These are phyloP conservation scores for Bryum argenteum DNA, from an alignment of 225 moss, liverwort and hornwort genomes.

Conservation along the genomic window DNA sequence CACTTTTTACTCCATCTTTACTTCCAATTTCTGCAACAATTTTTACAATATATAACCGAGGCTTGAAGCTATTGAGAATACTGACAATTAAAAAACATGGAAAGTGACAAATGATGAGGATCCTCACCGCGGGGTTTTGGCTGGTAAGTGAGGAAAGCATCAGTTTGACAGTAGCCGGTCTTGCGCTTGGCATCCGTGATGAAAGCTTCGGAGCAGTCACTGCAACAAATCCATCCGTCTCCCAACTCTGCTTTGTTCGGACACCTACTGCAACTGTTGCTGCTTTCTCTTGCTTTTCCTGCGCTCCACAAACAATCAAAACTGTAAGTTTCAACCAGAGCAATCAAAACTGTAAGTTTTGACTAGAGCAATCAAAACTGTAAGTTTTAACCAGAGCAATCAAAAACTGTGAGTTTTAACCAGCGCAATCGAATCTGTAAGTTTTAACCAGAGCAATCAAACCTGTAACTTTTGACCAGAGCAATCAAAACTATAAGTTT, in stretches of 20 bases:
- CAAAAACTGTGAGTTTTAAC: too few relatives aligned
- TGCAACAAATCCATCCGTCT: constrained; percentile 67
- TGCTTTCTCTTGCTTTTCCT: constrained; percentile 37
- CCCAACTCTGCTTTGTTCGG: constrained; percentile 50
- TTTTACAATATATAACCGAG: too few relatives aligned
- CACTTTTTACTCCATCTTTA: too few relatives aligned
- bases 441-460: too few relatives aligned
- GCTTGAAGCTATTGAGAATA: too few relatives aligned
- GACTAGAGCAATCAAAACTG: not conserved
- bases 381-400: too few relatives aligned
- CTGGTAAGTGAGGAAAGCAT: constrained; percentile 46
- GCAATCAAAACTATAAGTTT: too few relatives aligned
- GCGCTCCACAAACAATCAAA: constrained; percentile 27
- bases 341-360: not conserved
- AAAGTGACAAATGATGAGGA: not conserved
- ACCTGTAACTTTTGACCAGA: too few relatives aligned
- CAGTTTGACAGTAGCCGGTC: constrained; percentile 63
- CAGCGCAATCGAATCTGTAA: too few relatives aligned
- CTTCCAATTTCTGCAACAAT: too few relatives aligned
- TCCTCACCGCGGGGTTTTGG: constrained; percentile 49
- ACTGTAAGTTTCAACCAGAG: too few relatives aligned
- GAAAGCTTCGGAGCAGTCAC: constrained; percentile 56
- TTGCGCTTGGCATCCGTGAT: constrained; percentile 45
- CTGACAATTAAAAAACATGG: too few relatives aligned
- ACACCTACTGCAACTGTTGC: constrained; percentile 45